Base-by-base conservation (phyloP, 176 grass and related monocot species). In the Echinochloa phyllopogon region DNA sequence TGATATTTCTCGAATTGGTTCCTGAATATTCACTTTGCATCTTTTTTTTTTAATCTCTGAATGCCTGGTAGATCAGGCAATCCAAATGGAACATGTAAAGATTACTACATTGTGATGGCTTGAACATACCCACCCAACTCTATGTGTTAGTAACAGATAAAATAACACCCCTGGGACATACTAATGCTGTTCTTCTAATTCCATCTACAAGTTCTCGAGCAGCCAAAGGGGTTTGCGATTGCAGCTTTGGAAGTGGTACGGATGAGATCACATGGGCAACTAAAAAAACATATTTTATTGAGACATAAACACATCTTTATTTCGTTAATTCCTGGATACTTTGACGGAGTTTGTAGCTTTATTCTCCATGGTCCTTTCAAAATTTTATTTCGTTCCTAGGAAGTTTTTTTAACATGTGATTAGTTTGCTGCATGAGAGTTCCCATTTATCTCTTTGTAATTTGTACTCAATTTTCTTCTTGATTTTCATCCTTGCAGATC, bases 401-500 rank as follows among this genome's bases (percentile, higher is more conserved):
- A 67, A 80, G 62, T 20, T 18, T 10, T 64, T 58, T 23, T 24
- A 60, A 60, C 57, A 60, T 60, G 4, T 38, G 17, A 79, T 52
- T 58, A 29, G 69, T 75, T 74, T 59, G 16, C 72, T 15, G 15
- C 20, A 84, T 77, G 47, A 78, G 68, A 69, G 10, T 18, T 48
- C 23, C 24, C 43, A 62, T 24, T 76, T 87, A 20, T 81, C 13
- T 2, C 43, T 43, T 75, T 84, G 47, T 13, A 55, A 56, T 37
- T 82, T 72, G 41, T 55, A 82, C 81, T 88, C 61, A 86, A 4
- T 76, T 52, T 9, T 75, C 42, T 75, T 61, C 49, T 81, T 56
- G 82, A 53, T 74, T 42, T 85, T 59, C 57, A 62, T 84, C 78
- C 38, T 70, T 87, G 49, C 85, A 98, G 95, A 88, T 98, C 70